These are phyloP conservation scores for Linnemannia hyalina DNA, from an alignment of 192 early-diverging fungal genomes.

Conservation along the genomic window DNA sequence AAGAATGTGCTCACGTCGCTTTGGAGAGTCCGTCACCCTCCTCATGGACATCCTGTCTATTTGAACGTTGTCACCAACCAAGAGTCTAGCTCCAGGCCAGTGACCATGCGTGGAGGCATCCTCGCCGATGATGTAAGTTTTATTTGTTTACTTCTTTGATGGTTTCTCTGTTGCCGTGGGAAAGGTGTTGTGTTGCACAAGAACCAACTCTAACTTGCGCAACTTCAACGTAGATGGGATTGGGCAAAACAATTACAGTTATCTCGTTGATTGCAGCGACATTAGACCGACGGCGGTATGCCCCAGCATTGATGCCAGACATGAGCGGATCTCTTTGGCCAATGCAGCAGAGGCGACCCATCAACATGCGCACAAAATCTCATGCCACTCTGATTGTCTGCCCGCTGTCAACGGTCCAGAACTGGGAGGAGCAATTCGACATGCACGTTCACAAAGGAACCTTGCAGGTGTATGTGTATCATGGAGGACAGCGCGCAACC, in stretches of 20 bases:
- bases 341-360: background rate
- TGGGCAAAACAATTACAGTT: slow-evolving; percentile 74
- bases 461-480: slow-evolving; percentile 63
- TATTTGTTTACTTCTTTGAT: background rate
- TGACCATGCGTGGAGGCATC: slow-evolving; percentile 70
- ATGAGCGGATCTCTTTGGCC: background rate
- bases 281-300: slow-evolving; percentile 34
- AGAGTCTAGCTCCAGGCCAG: slow-evolving; percentile 56
- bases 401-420: slow-evolving; percentile 64
- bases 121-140: slow-evolving; percentile 63
- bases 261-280: slow-evolving; percentile 67
- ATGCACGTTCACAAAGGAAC: slow-evolving; percentile 46
- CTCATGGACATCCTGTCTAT: slow-evolving; percentile 52
- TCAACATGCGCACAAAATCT: slow-evolving; percentile 33
- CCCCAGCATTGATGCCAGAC: background rate
- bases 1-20: slow-evolving; percentile 58
- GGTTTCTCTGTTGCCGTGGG: too few relatives aligned
- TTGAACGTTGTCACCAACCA: slow-evolving; percentile 68
- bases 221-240: slow-evolving; percentile 59
- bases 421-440: slow-evolving; percentile 67
- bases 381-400: slow-evolving; percentile 69
- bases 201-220: background rate
- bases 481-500: slow-evolving; percentile 58
- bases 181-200: background rate
- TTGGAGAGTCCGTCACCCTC: slow-evolving; percentile 55